Evolutionary conservation across 306 rosid genomes (phyloP), one percentile per base, ranked within the genome.

Genomic region (Carpinus fangiana): DNA sequence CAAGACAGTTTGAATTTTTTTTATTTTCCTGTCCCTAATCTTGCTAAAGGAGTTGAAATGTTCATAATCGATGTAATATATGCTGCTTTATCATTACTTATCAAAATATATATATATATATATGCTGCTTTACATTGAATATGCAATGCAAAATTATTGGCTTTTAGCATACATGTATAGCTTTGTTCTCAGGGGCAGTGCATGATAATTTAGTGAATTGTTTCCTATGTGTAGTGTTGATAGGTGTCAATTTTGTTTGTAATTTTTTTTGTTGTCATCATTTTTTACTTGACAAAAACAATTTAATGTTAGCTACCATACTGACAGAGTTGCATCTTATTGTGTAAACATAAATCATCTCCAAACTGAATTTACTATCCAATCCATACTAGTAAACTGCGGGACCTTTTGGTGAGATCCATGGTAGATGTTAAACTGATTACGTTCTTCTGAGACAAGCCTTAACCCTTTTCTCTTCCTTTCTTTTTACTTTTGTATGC

Each of bases 401-500:
- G 3, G 23, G 3, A 67, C 50, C 51, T 18, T 67, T 41, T 41
- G 31, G 28, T 41, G 23, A 67, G n/a, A 4, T 43, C 51, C 12
- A 34, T 65, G 45, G 12, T 34, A 65, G 21, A 65, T 67, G 28
- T 38, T 10, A 17, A n/a, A 38, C 13, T 47, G 72, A 34, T 12
- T 52, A 17, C 74, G 38, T 77, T 60, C 60, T 80, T 73, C 57
- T 16, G 76, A 26, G 70, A 64, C 60, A 11, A 81, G 77, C 76
- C 67, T 81, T 76, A 76, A 67, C 52, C 50, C 17, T 41, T 66
- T 43, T 9, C 48, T 65, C 7, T 31, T 62, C 14, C 17, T 8
- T 78, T 21, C 64, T 77, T 41, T 78, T 52, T 61, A 87, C 70
- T 72, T 26, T 80, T 55, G 14, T 38, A 46, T 84, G 90, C 97